These are phyloP conservation scores for Aureobasidium vineae DNA, from an alignment of 2,329 filamentous ascomycete species.

Conservation along the genomic window DNA sequence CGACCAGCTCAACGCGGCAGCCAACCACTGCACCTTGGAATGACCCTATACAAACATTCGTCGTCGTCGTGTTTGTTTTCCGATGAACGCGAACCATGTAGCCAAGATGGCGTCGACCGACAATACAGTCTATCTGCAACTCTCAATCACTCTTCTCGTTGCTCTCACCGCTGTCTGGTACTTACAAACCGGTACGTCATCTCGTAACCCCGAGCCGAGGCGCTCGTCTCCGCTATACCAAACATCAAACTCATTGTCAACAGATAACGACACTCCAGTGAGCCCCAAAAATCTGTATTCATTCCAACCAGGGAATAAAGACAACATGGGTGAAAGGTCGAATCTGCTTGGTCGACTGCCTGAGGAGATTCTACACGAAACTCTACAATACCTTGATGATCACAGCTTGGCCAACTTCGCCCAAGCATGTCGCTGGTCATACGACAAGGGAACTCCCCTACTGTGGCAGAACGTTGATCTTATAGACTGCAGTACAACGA, in stretches of 20 bases:
- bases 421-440: constrained; percentile 40
- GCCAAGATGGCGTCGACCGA: neutral
- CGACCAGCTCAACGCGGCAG: neutral
- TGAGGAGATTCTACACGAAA: constrained; percentile 44
- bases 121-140: neutral
- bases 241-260: neutral
- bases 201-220: neutral
- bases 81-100: neutral
- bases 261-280: neutral
- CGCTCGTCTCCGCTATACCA: constrained; percentile 3
- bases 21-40: neutral
- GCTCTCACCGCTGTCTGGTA: constrained; percentile 10
- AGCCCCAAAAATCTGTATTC: neutral
- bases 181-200: constrained; percentile 11
- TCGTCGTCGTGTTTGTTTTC: neutral
- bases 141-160: neutral
- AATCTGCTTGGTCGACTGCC: constrained; percentile 36
- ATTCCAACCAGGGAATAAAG: neutral
- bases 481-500: constrained; percentile 40
- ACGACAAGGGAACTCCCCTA: constrained; percentile 40
- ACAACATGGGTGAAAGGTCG: neutral
- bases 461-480: constrained; percentile 47
- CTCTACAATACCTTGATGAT: constrained; percentile 40
- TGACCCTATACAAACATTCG: neutral
- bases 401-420: constrained; percentile 38